Conservation (phyloP, 2,329 filamentous ascomycete species). For the Paecilomyces dactylethromorphus region DNA sequence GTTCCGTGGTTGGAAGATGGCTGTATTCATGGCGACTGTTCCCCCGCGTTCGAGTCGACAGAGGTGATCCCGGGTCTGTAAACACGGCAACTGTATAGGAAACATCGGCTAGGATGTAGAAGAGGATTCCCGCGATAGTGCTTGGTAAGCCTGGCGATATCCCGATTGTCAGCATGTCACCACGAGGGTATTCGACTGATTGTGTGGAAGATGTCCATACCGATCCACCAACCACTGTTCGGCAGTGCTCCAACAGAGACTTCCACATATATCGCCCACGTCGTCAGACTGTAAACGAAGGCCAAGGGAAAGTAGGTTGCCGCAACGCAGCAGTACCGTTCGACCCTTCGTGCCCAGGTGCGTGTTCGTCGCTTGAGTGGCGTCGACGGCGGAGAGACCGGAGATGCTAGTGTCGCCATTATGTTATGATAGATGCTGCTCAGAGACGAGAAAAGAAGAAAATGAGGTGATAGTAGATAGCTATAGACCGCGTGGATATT, state of each 20-base stretch:
- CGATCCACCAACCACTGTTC: slow-evolving; percentile 42
- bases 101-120: slow-evolving; percentile 77
- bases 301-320: slow-evolving; percentile 77
- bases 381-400: slow-evolving; percentile 32
- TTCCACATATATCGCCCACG: slow-evolving; percentile 89
- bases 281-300: slow-evolving; percentile 85
- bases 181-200: neutral
- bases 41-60: slow-evolving; percentile 22
- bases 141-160: slow-evolving; percentile 30
- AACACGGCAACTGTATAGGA: slow-evolving; percentile 92
- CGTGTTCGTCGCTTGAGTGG: slow-evolving; percentile 36
- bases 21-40: slow-evolving; percentile 53
- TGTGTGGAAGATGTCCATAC: slow-evolving; percentile 17
- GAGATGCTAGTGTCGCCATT: slow-evolving; percentile 34
- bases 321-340: slow-evolving; percentile 75
- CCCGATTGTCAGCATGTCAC: neutral
- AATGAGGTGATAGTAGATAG: neutral
- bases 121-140: slow-evolving; percentile 58
- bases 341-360: slow-evolving; percentile 47
- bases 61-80: slow-evolving; percentile 71
- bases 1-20: slow-evolving; percentile 68
- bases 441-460: neutral
- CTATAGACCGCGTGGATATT: neutral
- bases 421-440: neutral
- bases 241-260: slow-evolving; percentile 61